A percentile compares a stretch with the other conserved stretches of the same genome.
Conservation (phyloP, 306 rosid species). For the Vigna nakashimae region DNA sequence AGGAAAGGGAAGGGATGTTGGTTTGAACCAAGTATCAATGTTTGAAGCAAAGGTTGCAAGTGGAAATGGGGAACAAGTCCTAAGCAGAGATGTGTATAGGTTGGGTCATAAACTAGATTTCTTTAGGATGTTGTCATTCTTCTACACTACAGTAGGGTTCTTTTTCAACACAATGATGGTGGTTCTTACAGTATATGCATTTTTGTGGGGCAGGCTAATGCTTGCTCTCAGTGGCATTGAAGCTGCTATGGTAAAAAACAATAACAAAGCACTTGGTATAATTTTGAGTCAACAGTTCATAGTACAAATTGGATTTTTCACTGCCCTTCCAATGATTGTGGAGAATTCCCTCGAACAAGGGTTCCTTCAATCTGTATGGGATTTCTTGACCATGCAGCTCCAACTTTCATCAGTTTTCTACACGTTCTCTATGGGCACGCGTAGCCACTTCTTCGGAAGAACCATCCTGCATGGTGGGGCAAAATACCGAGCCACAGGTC, state of each 20-base stretch:
- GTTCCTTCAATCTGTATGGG: slow-evolving; percentile 87
- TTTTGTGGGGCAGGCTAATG: slow-evolving; percentile 81
- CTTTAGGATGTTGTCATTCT: slow-evolving; percentile 84
- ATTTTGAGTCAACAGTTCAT: slow-evolving; percentile 80
- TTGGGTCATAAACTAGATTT: slow-evolving; percentile 90
- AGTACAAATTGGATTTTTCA: slow-evolving; percentile 82
- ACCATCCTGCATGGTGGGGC: slow-evolving; percentile 95
- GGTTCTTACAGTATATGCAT: slow-evolving; percentile 78
- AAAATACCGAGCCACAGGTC: slow-evolving; percentile 89
- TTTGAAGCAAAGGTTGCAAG: slow-evolving; percentile 96
- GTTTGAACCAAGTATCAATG: slow-evolving; percentile 86
- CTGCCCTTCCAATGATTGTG: slow-evolving; percentile 92
- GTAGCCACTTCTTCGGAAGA: slow-evolving; percentile 81
- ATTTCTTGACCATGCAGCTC: slow-evolving; percentile 84
- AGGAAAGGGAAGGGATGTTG: slow-evolving; percentile 96
- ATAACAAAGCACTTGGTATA: slow-evolving; percentile 63
- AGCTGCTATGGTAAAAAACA: slow-evolving; percentile 53
- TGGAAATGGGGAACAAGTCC: slow-evolving; percentile 91
- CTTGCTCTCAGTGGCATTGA: slow-evolving; percentile 90
- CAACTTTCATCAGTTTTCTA: slow-evolving; percentile 90
- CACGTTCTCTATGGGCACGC: slow-evolving; percentile 90
- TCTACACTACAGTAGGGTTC: slow-evolving; percentile 87
- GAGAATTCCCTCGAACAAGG: slow-evolving; percentile 84
- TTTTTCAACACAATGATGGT: slow-evolving; percentile 82
- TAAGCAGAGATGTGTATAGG: slow-evolving; percentile 84